phyloP scores from a whole-genome alignment of 352 stramenopile species.

The Phytophthora uliginosa region DNA sequence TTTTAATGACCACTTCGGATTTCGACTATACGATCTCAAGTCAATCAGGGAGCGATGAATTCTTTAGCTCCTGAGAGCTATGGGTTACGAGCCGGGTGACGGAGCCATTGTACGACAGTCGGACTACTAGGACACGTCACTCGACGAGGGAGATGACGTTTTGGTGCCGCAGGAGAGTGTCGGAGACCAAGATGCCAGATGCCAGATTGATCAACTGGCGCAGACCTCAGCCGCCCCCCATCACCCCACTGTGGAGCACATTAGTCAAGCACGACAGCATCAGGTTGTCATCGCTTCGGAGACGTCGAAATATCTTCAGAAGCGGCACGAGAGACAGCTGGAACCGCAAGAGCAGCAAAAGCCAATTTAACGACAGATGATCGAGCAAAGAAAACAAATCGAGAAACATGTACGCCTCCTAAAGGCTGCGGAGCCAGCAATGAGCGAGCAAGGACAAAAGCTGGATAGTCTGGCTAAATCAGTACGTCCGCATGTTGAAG shows the following conservation, averaged over 20 bases:
- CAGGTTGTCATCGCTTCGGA: constrained; percentile 5
- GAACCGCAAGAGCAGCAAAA: constrained; percentile 5
- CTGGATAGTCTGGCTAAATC: no score
- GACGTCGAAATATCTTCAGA: background rate
- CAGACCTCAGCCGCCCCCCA: constrained; percentile 8
- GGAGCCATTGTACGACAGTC: background rate
- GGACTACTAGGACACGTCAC: background rate
- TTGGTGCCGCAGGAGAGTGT: background rate
- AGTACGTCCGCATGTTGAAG: no score
- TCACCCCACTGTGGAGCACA: constrained; percentile 7
- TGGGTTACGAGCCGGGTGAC: background rate
- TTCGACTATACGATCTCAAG: no score
- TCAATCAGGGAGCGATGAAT: constrained; percentile 1
- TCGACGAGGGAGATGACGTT: background rate
- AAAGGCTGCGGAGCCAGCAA: no score
- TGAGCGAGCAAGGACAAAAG: no score
- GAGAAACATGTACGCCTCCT: no score
- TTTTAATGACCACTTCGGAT: no score
- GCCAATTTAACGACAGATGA: no score
- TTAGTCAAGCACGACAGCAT: constrained; percentile 2
- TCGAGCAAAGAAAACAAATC: no score
- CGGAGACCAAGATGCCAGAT: background rate
- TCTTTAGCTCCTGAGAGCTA: constrained; percentile 5
- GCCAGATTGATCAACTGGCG: constrained; percentile 11
- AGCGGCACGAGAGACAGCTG: constrained; percentile 5